These are phyloP conservation scores for Cyanidioschyzon merolae DNA, from an alignment of 23 red algal genomes.

Conservation along the genomic window DNA sequence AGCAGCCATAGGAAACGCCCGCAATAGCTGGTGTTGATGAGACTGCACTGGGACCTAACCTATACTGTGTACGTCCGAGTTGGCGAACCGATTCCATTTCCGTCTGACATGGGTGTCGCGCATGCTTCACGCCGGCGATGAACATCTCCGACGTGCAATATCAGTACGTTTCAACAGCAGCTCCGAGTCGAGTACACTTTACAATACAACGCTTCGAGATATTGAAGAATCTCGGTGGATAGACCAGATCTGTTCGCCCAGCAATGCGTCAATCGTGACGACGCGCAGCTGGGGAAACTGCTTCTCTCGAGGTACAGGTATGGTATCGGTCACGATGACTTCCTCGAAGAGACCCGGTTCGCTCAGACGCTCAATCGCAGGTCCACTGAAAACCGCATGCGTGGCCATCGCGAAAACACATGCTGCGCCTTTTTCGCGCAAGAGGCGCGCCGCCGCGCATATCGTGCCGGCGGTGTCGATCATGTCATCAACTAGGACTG, in stretches of 20 bases:
- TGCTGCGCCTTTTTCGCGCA: slow-evolving; percentile 30
- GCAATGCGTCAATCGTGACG: slow-evolving; percentile 14
- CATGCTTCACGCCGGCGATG: no score
- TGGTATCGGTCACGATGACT: slow-evolving; percentile 41
- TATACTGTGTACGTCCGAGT: no score
- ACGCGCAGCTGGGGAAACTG: slow-evolving; percentile 35
- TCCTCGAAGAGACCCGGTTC: slow-evolving; percentile 37
- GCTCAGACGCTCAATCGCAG: slow-evolving; percentile 30
- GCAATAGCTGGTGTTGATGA: no score
- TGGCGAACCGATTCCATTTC: no score
- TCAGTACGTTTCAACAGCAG: no score
- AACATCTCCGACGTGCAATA: no score
- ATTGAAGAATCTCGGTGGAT: slow-evolving; percentile 31
- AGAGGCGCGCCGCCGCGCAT: slow-evolving; percentile 18
- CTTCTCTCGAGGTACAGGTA: slow-evolving; percentile 29
- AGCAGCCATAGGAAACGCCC: no score
- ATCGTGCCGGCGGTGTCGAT: slow-evolving; percentile 49
- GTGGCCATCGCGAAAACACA: slow-evolving; percentile 35
- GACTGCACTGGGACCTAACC: no score
- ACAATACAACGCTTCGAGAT: neutral
- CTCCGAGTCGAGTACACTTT: no score
- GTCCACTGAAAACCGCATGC: slow-evolving; percentile 36
- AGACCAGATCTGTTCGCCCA: slow-evolving; percentile 40
- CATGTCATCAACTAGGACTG: slow-evolving; percentile 44
- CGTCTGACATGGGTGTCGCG: no score